Base-by-base conservation (phyloP, 2,329 filamentous ascomycete species). In the Pseudogymnoascus sp. region DNA sequence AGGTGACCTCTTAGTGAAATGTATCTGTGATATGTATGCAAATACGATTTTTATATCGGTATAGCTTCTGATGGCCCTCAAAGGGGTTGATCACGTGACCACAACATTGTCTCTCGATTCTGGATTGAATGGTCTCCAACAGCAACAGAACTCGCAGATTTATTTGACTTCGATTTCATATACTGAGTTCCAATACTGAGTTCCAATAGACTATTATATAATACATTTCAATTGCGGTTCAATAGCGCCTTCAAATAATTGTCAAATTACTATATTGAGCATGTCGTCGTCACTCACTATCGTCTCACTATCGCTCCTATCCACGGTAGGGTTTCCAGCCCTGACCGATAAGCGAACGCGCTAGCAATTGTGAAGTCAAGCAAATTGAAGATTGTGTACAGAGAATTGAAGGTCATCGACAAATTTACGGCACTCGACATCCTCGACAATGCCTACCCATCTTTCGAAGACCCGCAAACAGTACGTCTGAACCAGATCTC, bases 401-500 rank as follows among this genome's bases (percentile, higher is more conserved):
- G 28, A 56, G 28, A 56, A 34, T 44, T 56, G 50, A 56, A 56
- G 50, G 50, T 34, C 50, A 56, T 56, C 50, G 50, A 56, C 50
- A 56, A 56, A 56, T 56, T 56, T 14, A 56, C 50, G 50, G 50
- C 50, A 34, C 50, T 56, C 50, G 50, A 56, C 50, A 70, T 66
- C 64, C 69, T 76, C 78, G 77, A 77, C 81, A 82, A 88, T 88
- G 87, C 88, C 88, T 86, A 89, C 88, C 79, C 82, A 87, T 79
- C 82, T 87, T 72, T 84, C 83, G 76, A 89, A 89, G 82, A 90
- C 88, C 79, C 84, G 88, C 81, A 90, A 90, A 85, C 87, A 87
- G 85, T 88, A 87, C 74, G 86, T 86, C 61, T 72, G 36, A 38
- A 59, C 46, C 40, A 34, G 37, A 44, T 50, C 40, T 50, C 60